Base-by-base conservation (phyloP, 352 stramenopile species). In the Globisporangium takayamanum region DNA sequence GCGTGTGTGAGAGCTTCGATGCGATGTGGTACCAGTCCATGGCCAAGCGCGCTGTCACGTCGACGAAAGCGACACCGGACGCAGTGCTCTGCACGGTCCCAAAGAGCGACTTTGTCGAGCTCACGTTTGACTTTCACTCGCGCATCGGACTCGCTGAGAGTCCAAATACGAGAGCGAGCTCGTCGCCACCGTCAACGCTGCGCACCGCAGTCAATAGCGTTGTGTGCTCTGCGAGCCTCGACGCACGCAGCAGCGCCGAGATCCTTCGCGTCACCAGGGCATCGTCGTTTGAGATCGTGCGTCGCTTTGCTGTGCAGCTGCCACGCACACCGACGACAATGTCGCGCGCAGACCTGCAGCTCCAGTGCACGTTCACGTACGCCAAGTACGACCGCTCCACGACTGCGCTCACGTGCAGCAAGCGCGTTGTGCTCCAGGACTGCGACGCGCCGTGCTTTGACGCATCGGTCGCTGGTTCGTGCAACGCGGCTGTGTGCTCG, bases 21-120 rank as follows among this genome's bases (percentile, higher is more conserved):
- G 33, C 45, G 36, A 79, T 82, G 73, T 82, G 70, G 68, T 75
- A 77, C 59, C 73, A 82, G 51, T 59, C 73, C 33, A 58, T 61
- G 5, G 45, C 15, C 5, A 18, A 12, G 15, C 15, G 28, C 3
- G n/a, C 51, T 2, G 30, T 26, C 15, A 28, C 55, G 10, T 42
- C 25, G 4, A 26, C 30, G 18, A 33, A 33, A 33, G 28, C 28
- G 28, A 16, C 25, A 6, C 33, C 6, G 33, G 65, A 58, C 18
- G 37, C 53, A 16, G 16, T 30, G 15, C 53, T 82, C 16, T 79
- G 73, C 55, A 70, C 62, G 6, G 64, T 67, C 36, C 53, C 63
- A 1, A 57, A 69, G 6, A 79, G 70, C 48, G 68, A 76, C 68
- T 82, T 82, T 68, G 70, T 66, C 20, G 73, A 82, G 62, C 62